Base-by-base conservation (phyloP, 164 flowering plant genomes). In the Piper betle region DNA sequence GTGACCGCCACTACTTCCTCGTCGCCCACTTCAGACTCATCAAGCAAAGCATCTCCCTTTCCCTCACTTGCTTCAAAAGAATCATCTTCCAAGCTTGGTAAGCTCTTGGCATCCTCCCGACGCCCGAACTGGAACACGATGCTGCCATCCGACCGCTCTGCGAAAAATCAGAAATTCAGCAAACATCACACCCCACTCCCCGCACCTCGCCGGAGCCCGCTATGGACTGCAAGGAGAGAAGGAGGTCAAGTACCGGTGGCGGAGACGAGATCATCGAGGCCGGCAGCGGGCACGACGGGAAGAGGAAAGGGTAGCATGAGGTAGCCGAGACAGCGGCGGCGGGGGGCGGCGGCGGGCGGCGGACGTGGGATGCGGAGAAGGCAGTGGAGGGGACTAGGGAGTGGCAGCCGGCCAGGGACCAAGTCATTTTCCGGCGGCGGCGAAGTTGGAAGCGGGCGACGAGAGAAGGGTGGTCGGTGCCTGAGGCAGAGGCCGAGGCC, bases 61-160 rank as follows among this genome's bases (percentile, higher is more conserved):
- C 11, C 13, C 50, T 46, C 50, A 46, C 15, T 46, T 46, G 50
- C 3, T 9, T 2, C 50, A 46, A 46, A 12, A 12, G 50, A 46
- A 2, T 20, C 57, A 16, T 62, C 41, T n/a, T 48, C 64, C 15
- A 12, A 39, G 39, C 53, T 46, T 7, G 33, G 15, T 11, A 19
- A 18, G 18, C 39, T 37, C 25, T 54, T 25, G 39, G n/a, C 52
- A 6, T 62, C 65, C 41, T 3, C 55, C 39, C 42, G 39, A 16
- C 37, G 16, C 43, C 66, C 60, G 42, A 63, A 63, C 41, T 52
- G 53, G 60, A 63, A 63, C 19, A 63, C 53, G 41, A 63, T 38
- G 54, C 66, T 63, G 12, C 66, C 66, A 56, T 63, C 66, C 40
- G 66, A 42, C 9, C 41, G 41, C 42, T 55, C 66, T 63, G 66